Evolutionary conservation across 1,139 yeast genomes (phyloP).

Genomic region (Candida labiduridarum): DNA sequence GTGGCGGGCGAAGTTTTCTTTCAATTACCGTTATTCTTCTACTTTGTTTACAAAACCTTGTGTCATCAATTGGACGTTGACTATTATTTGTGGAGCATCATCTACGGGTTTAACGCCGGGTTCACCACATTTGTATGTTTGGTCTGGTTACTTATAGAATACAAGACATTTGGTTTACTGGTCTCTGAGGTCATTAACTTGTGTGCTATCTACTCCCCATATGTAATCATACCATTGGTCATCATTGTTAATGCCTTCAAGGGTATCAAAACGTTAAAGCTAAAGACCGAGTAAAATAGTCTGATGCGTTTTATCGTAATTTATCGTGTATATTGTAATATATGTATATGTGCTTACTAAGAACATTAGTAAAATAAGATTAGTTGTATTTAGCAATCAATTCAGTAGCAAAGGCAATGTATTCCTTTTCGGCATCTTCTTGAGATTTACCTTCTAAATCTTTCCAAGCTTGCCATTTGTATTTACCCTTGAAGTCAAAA

Average conservation of each 20-base stretch:
- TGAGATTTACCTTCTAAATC: conserved; percentile 80
- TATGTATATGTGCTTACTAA: conserved; percentile 2
- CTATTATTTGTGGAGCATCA: conserved; percentile 50
- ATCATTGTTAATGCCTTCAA: conserved; percentile 50
- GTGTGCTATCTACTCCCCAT: conserved; percentile 62
- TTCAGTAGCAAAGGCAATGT: conserved; percentile 74
- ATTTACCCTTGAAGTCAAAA: conserved; percentile 91
- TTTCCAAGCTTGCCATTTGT: conserved; percentile 98
- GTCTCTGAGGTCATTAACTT: conserved; percentile 42
- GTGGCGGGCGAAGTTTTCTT: conserved; percentile 70
- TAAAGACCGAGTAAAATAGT: neutral
- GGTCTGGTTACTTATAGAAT: conserved; percentile 37
- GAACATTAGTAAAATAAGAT: neutral
- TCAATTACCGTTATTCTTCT: conserved; percentile 77
- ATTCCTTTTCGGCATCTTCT: conserved; percentile 88
- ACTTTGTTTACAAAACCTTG: conserved; percentile 30
- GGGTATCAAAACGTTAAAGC: neutral
- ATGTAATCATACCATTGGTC: conserved; percentile 60
- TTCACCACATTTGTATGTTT: conserved; percentile 73
- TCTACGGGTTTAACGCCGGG: conserved; percentile 78
- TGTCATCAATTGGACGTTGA: conserved; percentile 25
- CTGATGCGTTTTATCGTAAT: neutral
- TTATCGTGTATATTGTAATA: neutral
- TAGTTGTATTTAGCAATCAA: conserved; percentile 54
- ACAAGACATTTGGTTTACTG: conserved; percentile 31